These are phyloP conservation scores for Pseudogymnoascus sp. DNA, from an alignment of 2,329 filamentous ascomycete genomes.

Conservation along the genomic window DNA sequence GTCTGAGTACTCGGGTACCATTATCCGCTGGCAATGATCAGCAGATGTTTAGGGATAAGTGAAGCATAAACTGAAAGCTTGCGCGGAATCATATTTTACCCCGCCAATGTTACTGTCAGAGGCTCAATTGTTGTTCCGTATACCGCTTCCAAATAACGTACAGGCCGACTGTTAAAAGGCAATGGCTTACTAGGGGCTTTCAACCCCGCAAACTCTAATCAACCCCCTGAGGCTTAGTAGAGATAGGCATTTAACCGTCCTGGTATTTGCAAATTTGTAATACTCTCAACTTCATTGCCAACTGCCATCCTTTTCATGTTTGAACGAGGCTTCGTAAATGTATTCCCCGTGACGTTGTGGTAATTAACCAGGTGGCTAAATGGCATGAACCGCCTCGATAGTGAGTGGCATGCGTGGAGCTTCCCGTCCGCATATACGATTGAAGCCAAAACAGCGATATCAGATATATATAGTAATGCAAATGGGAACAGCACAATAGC, in stretches of 20 bases:
- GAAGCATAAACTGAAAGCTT: not conserved
- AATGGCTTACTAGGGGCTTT: not conserved
- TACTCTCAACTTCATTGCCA: not conserved
- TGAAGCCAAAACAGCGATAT: not conserved
- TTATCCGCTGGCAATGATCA: not conserved
- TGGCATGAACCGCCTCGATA: not conserved
- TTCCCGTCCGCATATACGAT: not conserved
- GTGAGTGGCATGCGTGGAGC: too few relatives aligned
- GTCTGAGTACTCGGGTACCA: not conserved
- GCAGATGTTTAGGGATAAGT: not conserved
- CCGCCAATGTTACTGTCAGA: conserved; percentile 2
- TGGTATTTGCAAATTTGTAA: not conserved
- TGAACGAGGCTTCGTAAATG: too few relatives aligned
- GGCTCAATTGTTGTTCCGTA: not conserved
- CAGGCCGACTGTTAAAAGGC: not conserved
- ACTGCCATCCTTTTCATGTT: not conserved
- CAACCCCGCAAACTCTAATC: conserved; percentile 6
- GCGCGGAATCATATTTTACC: not conserved
- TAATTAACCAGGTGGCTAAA: conserved; percentile 4
- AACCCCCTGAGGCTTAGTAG: not conserved
- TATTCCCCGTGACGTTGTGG: not conserved
- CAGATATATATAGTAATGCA: not conserved
- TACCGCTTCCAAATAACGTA: not conserved
- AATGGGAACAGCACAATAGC: not conserved
- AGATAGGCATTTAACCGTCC: not conserved